Conservation (phyloP, 2,329 filamentous ascomycete genomes). For the Pseudocercospora musae region DNA sequence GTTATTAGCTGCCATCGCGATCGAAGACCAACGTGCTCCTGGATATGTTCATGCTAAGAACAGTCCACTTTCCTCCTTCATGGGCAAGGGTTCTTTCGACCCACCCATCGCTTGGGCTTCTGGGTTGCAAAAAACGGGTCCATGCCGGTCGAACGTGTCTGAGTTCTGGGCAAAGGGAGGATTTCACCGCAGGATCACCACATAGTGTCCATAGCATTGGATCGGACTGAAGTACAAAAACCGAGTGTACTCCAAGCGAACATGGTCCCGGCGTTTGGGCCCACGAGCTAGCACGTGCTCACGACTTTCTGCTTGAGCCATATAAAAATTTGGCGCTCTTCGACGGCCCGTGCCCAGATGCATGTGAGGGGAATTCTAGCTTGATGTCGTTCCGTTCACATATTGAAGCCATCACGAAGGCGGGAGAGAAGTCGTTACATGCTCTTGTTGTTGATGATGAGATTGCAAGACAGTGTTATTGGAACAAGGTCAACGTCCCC, state of each 20-base stretch:
- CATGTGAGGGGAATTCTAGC: conserved; percentile 8
- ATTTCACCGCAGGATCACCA: background rate
- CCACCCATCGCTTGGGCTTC: background rate
- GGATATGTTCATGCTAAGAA: background rate
- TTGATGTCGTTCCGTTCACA: background rate
- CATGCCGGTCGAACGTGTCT: background rate
- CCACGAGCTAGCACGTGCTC: conserved; percentile 4
- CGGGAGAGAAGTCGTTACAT: background rate
- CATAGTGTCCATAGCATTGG: background rate
- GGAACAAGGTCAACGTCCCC: too few species aligned
- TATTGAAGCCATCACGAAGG: background rate
- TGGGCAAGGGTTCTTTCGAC: background rate
- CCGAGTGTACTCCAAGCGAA: conserved; percentile 11
- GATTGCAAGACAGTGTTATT: background rate
- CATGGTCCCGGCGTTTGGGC: background rate
- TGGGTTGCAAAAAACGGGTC: conserved; percentile 9
- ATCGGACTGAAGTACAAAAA: conserved; percentile 11
- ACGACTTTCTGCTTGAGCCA: background rate
- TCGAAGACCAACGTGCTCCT: background rate
- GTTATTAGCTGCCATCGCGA: background rate
- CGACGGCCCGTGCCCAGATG: conserved; percentile 1
- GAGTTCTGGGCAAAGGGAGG: background rate
- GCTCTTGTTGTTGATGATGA: background rate
- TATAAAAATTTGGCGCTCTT: conserved; percentile 2
- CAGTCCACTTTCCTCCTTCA: background rate